Evolutionary conservation across 1,284 basidiomycete species (phyloP).

Genomic region (Moesziomyces sp.): DNA sequence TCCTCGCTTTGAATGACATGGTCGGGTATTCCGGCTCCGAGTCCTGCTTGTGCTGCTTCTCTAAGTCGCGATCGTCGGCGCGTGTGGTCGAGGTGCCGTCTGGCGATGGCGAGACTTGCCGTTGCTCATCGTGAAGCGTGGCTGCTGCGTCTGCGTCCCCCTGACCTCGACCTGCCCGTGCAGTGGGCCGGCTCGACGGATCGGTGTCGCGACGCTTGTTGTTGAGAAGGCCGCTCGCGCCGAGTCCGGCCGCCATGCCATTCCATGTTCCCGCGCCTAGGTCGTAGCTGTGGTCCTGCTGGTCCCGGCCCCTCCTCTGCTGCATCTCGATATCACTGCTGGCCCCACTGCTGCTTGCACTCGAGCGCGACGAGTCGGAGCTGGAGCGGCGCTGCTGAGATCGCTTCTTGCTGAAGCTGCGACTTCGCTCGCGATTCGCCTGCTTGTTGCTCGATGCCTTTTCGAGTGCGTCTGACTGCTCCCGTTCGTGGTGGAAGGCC

Average conservation of each 20-base stretch:
- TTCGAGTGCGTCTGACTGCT: conserved; percentile 21
- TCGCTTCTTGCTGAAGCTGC: conserved; percentile 19
- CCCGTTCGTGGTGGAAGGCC: conserved; percentile 39
- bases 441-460: conserved; percentile 9
- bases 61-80: conserved; percentile 27
- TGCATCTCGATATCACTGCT: conserved; percentile 44
- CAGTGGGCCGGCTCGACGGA: conserved; percentile 6
- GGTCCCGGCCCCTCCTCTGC: conserved; percentile 18
- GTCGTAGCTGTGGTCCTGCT: conserved; percentile 30
- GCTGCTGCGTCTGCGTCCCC: conserved; percentile 4
- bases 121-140: conserved; percentile 14
- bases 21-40: conserved; percentile 36
- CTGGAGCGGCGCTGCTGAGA: conserved; percentile 15
- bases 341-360: conserved; percentile 22
- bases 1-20: conserved; percentile 45
- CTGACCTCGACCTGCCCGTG: conserved; percentile 1
- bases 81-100: conserved; percentile 36
- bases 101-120: conserved; percentile 35
- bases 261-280: conserved; percentile 28
- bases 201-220: conserved; percentile 13
- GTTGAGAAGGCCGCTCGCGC: conserved; percentile 47
- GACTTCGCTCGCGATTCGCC: conserved; percentile 5
- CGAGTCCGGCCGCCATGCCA: conserved; percentile 37
- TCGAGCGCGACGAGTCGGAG: conserved; percentile 29
- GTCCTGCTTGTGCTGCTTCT: conserved; percentile 32